Evolutionary conservation across 306 rosid genomes (phyloP).

Genomic region (Prunus mira): DNA sequence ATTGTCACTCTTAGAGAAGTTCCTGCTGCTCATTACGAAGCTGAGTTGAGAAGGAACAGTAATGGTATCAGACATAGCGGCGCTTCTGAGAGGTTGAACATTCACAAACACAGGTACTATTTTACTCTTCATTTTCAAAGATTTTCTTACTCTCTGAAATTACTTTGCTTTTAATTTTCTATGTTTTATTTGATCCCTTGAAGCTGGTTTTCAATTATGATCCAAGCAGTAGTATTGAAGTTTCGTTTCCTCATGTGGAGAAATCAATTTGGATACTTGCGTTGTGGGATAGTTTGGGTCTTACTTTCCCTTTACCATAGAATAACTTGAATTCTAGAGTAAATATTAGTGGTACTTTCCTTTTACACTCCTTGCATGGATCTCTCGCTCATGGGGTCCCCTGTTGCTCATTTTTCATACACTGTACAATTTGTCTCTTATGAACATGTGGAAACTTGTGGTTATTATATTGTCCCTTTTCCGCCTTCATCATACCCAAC

Average conservation of each 20-base stretch:
- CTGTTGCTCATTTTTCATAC: not conserved
- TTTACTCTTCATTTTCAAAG: constrained; percentile 1
- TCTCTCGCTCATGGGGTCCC: constrained; percentile 8
- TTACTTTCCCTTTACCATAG: not conserved
- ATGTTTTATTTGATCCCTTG: not conserved
- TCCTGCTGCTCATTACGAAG: constrained; percentile 53
- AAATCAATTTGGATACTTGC: not conserved
- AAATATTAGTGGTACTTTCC: not conserved
- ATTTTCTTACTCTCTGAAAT: not conserved
- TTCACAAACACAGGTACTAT: constrained; percentile 66
- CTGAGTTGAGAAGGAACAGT: constrained; percentile 43
- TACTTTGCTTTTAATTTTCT: not conserved
- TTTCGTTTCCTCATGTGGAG: not conserved
- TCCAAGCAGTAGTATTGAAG: not conserved
- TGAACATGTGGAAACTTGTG: constrained; percentile 8
- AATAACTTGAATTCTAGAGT: not conserved
- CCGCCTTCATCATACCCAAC: not conserved
- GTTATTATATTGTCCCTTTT: not conserved
- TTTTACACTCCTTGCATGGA: not conserved
- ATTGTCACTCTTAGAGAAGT: constrained; percentile 74
- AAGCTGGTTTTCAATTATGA: not conserved
- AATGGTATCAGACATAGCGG: constrained; percentile 33
- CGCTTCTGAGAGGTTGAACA: constrained; percentile 48
- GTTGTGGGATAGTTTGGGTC: not conserved
- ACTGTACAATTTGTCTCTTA: constrained; percentile 3